phyloP scores from a whole-genome alignment of 352 stramenopile species.

The Globisporangium abappressorium region DNA sequence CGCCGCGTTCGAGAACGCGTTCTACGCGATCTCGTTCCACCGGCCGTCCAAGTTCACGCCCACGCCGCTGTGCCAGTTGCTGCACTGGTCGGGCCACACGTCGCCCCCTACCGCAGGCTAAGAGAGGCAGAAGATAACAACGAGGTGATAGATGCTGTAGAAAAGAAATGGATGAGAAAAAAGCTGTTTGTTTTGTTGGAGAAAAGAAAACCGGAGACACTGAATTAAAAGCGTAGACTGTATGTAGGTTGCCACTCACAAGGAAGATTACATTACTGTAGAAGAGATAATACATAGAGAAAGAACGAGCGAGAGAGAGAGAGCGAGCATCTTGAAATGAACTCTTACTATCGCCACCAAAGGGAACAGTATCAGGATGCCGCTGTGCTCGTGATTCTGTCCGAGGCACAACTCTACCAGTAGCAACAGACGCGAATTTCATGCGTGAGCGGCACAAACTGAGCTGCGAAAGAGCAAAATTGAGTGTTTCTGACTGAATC shows the following conservation, averaged over 20 bases:
- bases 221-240: neutral
- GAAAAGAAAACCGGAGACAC: neutral
- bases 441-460: neutral
- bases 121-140: neutral
- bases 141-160: constrained; percentile 3
- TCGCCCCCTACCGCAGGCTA: constrained; percentile 12
- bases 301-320: neutral
- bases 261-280: neutral
- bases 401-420: too few relatives aligned
- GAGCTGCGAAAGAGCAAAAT: neutral
- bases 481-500: neutral
- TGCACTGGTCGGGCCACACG: constrained; percentile 73
- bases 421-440: neutral
- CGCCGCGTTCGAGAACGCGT: constrained; percentile 77
- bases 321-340: too few relatives aligned
- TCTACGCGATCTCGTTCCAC: constrained; percentile 76
- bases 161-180: constrained; percentile 1
- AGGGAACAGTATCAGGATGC: too few relatives aligned
- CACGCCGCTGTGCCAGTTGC: constrained; percentile 70
- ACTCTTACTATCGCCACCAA: too few relatives aligned
- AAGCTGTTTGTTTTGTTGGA: neutral
- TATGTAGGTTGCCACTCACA: neutral
- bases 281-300: constrained; percentile 9
- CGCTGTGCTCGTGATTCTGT: too few relatives aligned
- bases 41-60: constrained; percentile 71